Conservation (phyloP, 495 filamentous ascomycete species). For the Neurospora intermedia region DNA sequence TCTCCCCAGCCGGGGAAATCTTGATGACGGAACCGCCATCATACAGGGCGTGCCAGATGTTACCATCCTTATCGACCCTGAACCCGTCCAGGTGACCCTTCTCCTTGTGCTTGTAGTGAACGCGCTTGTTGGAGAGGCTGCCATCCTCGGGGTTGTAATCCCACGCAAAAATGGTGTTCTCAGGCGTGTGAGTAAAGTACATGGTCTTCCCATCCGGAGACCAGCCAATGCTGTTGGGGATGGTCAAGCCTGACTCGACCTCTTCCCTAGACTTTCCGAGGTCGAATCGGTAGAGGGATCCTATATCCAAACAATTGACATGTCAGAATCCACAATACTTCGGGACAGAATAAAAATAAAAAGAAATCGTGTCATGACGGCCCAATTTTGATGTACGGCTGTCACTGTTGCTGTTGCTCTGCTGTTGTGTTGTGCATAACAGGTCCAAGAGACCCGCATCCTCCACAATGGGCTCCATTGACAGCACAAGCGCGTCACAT, state of each 20-base stretch:
- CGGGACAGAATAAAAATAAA: background rate
- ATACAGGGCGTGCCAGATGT: slow-evolving; percentile 70
- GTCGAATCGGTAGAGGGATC: slow-evolving; percentile 31
- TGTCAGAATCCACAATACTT: background rate
- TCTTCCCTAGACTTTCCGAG: slow-evolving; percentile 6
- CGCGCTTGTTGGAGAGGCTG: slow-evolving; percentile 51
- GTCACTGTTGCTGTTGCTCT: background rate
- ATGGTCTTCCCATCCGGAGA: slow-evolving; percentile 58
- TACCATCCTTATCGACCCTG: slow-evolving; percentile 59
- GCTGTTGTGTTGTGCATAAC: background rate
- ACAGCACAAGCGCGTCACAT: background rate
- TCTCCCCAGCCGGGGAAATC: slow-evolving; percentile 50
- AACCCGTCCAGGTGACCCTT: slow-evolving; percentile 63
- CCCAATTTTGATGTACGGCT: background rate
- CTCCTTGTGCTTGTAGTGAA: slow-evolving; percentile 54
- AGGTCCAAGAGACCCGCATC: background rate
- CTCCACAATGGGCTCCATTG: background rate
- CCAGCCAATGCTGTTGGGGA: slow-evolving; percentile 81
- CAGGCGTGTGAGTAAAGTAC: slow-evolving; percentile 75
- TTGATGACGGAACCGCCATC: slow-evolving; percentile 58
- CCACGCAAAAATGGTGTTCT: slow-evolving; percentile 60
- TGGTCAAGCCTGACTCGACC: slow-evolving; percentile 38
- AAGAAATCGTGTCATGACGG: background rate
- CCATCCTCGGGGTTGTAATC: slow-evolving; percentile 59
- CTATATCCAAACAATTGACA: slow-evolving; percentile 10